These are phyloP conservation scores for Cicer pinnatifidum DNA, from an alignment of 306 rosid species.

Conservation along the genomic window DNA sequence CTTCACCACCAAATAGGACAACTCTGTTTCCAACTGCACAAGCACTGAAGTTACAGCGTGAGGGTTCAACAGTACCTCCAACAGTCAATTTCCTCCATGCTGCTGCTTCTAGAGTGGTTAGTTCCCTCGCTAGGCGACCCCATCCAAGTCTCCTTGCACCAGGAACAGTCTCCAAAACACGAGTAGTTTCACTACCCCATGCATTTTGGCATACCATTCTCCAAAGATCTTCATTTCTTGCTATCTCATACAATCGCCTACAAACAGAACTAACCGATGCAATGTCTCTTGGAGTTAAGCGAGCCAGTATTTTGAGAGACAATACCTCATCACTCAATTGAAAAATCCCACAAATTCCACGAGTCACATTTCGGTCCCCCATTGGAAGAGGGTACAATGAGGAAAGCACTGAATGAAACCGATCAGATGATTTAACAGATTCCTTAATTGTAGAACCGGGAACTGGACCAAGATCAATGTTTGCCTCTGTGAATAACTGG, in stretches of 20 bases:
- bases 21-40: constrained; percentile 98
- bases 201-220: constrained; percentile 99
- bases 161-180: constrained; percentile 91
- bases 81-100: constrained; percentile 96
- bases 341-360: constrained; percentile 89
- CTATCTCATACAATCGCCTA: constrained; percentile 71
- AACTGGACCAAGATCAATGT: constrained; percentile 91
- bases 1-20: constrained; percentile 98
- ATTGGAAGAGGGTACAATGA: constrained; percentile 59
- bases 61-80: constrained; percentile 95
- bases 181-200: constrained; percentile 97
- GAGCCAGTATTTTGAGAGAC: constrained; percentile 88
- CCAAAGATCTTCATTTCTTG: constrained; percentile 94
- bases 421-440: constrained; percentile 64
- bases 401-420: constrained; percentile 67
- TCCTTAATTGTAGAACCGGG: constrained; percentile 65
- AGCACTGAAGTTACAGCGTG: constrained; percentile 97
- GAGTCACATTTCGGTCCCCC: constrained; percentile 83
- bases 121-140: constrained; percentile 91
- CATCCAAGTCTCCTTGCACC: constrained; percentile 98
- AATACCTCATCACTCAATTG: constrained; percentile 96
- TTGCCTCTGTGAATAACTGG: constrained; percentile 87
- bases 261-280: constrained; percentile 93
- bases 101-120: constrained; percentile 99
- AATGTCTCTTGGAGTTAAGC: constrained; percentile 91